These are phyloP conservation scores for Choanephora cucurbitarum DNA, from an alignment of 371 early-diverging fungal genomes.

Conservation along the genomic window DNA sequence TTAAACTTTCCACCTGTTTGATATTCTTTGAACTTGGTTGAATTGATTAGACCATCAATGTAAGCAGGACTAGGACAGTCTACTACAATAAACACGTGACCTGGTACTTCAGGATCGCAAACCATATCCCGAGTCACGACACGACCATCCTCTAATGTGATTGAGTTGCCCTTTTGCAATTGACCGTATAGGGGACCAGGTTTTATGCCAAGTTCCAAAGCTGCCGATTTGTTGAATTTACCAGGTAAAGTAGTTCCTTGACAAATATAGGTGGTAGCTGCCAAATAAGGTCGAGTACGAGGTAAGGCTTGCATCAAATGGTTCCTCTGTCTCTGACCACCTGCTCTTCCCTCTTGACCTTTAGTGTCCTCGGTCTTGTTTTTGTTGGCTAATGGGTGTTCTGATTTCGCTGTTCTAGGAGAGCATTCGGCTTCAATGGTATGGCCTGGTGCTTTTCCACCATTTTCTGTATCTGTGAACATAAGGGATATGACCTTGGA, in stretches of 20 bases:
- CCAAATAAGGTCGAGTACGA: slow-evolving; percentile 39
- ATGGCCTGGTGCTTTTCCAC: slow-evolving; percentile 27
- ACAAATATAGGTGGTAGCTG: slow-evolving; percentile 73
- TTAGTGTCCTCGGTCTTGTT: not conserved
- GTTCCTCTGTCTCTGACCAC: slow-evolving; percentile 8
- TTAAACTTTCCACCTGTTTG: slow-evolving; percentile 21
- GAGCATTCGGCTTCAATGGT: slow-evolving; percentile 46
- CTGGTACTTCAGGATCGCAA: slow-evolving; percentile 40
- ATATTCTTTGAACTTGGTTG: slow-evolving; percentile 51
- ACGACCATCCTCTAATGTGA: slow-evolving; percentile 70
- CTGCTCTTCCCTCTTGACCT: slow-evolving; percentile 1
- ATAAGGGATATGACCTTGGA: slow-evolving; percentile 40
- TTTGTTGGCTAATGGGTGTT: slow-evolving; percentile 19
- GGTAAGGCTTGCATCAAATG: slow-evolving; percentile 42
- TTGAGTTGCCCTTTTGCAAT: slow-evolving; percentile 69
- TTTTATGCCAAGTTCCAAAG: slow-evolving; percentile 73
- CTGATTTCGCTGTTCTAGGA: slow-evolving; percentile 21
- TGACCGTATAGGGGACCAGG: slow-evolving; percentile 73
- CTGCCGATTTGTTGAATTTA: slow-evolving; percentile 79
- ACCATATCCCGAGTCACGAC: slow-evolving; percentile 77
- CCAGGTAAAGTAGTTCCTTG: slow-evolving; percentile 78
- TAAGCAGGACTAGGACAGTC: slow-evolving; percentile 80
- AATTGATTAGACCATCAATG: slow-evolving; percentile 56
- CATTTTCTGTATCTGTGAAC: slow-evolving; percentile 40
- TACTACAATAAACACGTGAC: slow-evolving; percentile 73